Conservation (phyloP, 768 basidiomycete genomes). For the Gautieria morchelliformis region DNA sequence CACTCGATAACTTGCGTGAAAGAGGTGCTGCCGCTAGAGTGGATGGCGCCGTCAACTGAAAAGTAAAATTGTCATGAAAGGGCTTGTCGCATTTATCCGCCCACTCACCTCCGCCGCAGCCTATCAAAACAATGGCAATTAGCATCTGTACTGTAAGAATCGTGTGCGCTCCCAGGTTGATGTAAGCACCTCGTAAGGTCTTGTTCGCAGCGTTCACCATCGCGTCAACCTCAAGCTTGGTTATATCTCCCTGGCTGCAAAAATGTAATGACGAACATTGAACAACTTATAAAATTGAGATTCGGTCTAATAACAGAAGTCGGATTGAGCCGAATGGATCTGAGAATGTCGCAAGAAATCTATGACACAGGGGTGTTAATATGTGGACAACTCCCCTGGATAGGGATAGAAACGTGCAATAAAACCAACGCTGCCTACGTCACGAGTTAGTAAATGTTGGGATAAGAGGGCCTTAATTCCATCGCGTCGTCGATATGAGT, state of each 20-base stretch:
- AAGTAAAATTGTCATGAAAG: not conserved
- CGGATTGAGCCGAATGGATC: no score
- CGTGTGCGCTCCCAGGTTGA: not conserved
- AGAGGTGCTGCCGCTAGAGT: not conserved
- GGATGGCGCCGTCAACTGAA: constrained; percentile 76
- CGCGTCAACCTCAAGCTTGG: constrained; percentile 54
- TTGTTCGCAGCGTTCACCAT: constrained; percentile 82
- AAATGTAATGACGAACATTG: not conserved
- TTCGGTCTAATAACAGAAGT: constrained; percentile 43
- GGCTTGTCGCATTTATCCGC: not conserved
- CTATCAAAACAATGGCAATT: constrained; percentile 24
- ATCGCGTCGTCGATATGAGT: no score
- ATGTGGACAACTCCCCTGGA: no score
- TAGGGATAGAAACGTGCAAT: no score
- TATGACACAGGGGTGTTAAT: no score
- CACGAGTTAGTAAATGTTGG: no score
- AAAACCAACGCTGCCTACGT: no score
- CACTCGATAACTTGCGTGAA: constrained; percentile 11
- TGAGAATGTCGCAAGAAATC: no score
- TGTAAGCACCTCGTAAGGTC: constrained; percentile 48
- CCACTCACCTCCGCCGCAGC: constrained; percentile 64
- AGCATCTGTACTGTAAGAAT: not conserved
- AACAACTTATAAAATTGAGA: constrained; percentile 56
- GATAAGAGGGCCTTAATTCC: no score
- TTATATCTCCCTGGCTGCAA: constrained; percentile 70